Conservation (phyloP, 176 grass and related monocot species). For the Alloteropsis semialata region DNA sequence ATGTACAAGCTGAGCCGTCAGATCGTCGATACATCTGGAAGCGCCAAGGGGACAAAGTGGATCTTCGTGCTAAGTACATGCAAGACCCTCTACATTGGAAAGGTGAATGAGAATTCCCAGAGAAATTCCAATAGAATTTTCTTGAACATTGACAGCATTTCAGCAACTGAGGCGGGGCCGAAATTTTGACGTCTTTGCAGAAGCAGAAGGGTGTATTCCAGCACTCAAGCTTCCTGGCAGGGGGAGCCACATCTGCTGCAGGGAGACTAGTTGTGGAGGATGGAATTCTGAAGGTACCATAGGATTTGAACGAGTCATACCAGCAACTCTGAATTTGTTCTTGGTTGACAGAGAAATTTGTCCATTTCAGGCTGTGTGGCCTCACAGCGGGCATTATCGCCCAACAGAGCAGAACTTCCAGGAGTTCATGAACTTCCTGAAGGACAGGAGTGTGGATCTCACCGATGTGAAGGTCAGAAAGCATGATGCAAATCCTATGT, state of each 20-base stretch:
- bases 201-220: slow-evolving; percentile 72
- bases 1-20: slow-evolving; percentile 61
- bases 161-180: neutral
- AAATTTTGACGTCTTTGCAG: slow-evolving; percentile 26
- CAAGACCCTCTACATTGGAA: slow-evolving; percentile 59
- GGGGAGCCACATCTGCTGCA: slow-evolving; percentile 70
- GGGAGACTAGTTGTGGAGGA: slow-evolving; percentile 57
- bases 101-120: slow-evolving; percentile 34
- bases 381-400: slow-evolving; percentile 71
- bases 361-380: slow-evolving; percentile 55
- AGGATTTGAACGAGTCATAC: neutral
- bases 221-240: slow-evolving; percentile 87
- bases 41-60: slow-evolving; percentile 56
- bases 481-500: neutral
- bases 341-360: neutral
- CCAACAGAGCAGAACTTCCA: slow-evolving; percentile 68
- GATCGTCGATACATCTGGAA: slow-evolving; percentile 45
- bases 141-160: neutral
- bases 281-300: slow-evolving; percentile 58
- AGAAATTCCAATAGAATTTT: neutral
- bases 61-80: slow-evolving; percentile 88
- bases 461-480: slow-evolving; percentile 40
- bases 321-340: neutral
- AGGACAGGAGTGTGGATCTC: slow-evolving; percentile 55
- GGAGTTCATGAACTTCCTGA: slow-evolving; percentile 68